phyloP scores from a whole-genome alignment of 257 asterid species.

The Ehretia macrophylla region DNA sequence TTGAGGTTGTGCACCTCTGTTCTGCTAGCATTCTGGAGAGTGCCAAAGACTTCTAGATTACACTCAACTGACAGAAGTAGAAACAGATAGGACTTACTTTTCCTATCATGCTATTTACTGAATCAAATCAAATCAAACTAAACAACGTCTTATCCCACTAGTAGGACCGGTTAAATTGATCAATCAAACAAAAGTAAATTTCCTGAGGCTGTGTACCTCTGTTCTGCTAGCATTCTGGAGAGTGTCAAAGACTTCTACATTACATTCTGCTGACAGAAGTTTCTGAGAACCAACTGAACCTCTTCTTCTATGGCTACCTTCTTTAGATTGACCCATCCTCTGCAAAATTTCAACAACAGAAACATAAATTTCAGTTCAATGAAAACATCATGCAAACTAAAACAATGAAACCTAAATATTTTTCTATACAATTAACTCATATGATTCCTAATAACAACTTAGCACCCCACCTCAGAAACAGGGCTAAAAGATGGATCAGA shows the following conservation, averaged over 20 bases:
- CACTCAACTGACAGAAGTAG: constrained; percentile 36
- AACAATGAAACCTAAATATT: not conserved
- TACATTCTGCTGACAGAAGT: constrained; percentile 35
- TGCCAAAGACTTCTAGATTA: constrained; percentile 32
- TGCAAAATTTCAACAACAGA: constrained; percentile 28
- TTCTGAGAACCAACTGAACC: constrained; percentile 68
- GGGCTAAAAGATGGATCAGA: constrained; percentile 54
- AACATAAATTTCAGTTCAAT: constrained; percentile 5
- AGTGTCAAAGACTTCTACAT: constrained; percentile 36
- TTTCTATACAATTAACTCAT: too few relatives aligned
- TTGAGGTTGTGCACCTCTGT: constrained; percentile 48
- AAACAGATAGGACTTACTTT: too few relatives aligned
- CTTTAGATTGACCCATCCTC: constrained; percentile 57
- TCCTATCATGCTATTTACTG: too few relatives aligned
- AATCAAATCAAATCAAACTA: too few relatives aligned
- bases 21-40: constrained; percentile 39
- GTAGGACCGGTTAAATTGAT: too few relatives aligned
- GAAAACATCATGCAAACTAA: constrained; percentile 15
- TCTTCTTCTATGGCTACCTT: constrained; percentile 53
- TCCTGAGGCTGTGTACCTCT: constrained; percentile 44
- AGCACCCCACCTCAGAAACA: constrained; percentile 65
- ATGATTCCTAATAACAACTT: constrained; percentile 3
- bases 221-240: constrained; percentile 38
- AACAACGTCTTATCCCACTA: too few relatives aligned
- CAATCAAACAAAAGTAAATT: too few relatives aligned